Base-by-base conservation (phyloP, 169 alveolate species). In the Amoebophrya sp. region DNA sequence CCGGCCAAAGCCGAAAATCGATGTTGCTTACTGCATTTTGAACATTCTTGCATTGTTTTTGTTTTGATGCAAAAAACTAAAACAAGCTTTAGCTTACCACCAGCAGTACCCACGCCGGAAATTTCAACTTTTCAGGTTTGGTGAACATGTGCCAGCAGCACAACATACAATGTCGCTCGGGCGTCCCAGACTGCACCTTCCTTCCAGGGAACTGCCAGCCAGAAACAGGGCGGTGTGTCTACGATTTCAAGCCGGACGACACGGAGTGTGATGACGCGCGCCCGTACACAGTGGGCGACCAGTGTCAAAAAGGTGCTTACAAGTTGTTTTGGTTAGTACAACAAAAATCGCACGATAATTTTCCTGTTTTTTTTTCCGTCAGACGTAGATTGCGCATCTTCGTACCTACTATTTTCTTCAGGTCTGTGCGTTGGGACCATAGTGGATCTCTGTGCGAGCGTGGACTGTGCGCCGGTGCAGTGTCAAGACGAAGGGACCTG, bases 111-210 rank as follows among this genome's bases (percentile, higher is more conserved):
- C 66, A 47, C 7, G 66, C 7, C n/a, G 18, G 7, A 47, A 18
- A 7, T 47, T 18, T 47, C 18, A 12, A 18, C 0, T 25, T n/a
- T 25, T 66, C 83, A 66, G 83, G 83, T 66, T 25, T 66, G 35
- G 83, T 66, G 83, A 66, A 66, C 35, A 66, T 66, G 83, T 66
- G 83, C 83, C 35, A 66, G 83, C 83, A 66, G 83, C 83, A 66
- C 83, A 66, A 66, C 35, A 66, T 66, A 7, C 83, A 66, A 25
- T 66, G 83, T 66, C 83, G 83, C 35, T 7, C 83, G 1, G 83
- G 83, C 10, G 83, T 66, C 35, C 83, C 83, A 3, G 83, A 66
- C 83, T 66, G 83, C 35, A 66, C 83, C 39, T 66, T 12, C 18
- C 83, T 66, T 2, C 83, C 83, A n/a, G 83, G 83, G 32, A 2